Evolutionary conservation across 345 rosid genomes (phyloP), one percentile per base, ranked within the genome.

Genomic region (Euclidium syriacum): DNA sequence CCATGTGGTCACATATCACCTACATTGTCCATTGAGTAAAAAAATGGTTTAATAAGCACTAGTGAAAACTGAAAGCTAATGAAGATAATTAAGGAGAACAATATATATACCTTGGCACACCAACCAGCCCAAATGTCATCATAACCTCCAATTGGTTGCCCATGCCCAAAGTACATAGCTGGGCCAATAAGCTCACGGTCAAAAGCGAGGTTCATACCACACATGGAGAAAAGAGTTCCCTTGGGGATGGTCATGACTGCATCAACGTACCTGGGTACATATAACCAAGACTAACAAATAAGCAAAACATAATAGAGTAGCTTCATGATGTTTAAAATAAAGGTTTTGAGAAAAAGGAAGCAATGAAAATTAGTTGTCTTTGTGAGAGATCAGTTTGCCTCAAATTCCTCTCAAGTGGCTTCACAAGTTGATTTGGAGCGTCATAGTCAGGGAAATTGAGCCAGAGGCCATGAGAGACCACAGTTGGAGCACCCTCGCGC

Each of bases 41-140:
- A n/a, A n/a, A n/a, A n/a, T n/a, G n/a, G n/a, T n/a, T n/a, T n/a
- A n/a, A n/a, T n/a, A n/a, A n/a, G n/a, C n/a, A n/a, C n/a, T n/a
- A n/a, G n/a, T n/a, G 2, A 52, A 4, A 18, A 12, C 20, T n/a
- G 3, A n/a, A n/a, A n/a, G n/a, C n/a, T n/a, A n/a, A 26, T 1
- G 24, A 26, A 10, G 22, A 36, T 16, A 22, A 23, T 36, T 27
- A 47, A 27, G 39, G 27, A 33, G 20, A 3, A 17, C 19, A n/a
- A n/a, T 35, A 19, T n/a, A 12, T 8, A 8, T 68, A 81, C 82
- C 83, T 81, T 81, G 60, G 58, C 59, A 65, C 85, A 79, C 86
- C 86, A 79, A 60, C 83, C 86, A 68, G 86, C 86, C 86, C 83
- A 81, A 73, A 79, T 81, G 54, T 81, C 83, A 5, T 81, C 83